These are phyloP conservation scores for Coccomyxa subellipsoidea DNA, from an alignment of 163 green algal genomes.

Conservation along the genomic window DNA sequence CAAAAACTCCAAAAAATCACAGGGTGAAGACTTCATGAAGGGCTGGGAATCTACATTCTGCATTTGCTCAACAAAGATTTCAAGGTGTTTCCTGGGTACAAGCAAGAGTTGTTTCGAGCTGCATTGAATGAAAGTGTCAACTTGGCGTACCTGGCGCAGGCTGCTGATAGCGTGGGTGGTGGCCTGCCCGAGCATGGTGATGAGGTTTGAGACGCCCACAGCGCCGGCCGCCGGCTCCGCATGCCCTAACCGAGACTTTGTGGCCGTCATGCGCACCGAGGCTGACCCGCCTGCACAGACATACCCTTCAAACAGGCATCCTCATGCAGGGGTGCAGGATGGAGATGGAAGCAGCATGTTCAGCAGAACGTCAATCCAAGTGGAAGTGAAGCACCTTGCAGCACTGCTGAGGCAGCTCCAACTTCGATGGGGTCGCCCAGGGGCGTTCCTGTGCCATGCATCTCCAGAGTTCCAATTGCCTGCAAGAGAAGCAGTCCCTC, in stretches of 20 bases:
- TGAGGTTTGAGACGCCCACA: constrained; percentile 23
- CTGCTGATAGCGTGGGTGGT: constrained; percentile 26
- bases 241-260: constrained; percentile 77
- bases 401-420: constrained; percentile 47
- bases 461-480: constrained; percentile 49
- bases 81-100: too few species aligned
- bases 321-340: too few species aligned
- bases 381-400: too few species aligned
- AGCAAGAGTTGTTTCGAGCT: too few species aligned
- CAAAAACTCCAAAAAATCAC: too few species aligned
- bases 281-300: neutral
- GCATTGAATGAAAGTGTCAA: too few species aligned
- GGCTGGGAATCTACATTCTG: too few species aligned
- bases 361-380: too few species aligned
- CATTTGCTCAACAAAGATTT: too few species aligned
- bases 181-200: neutral
- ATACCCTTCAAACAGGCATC: too few species aligned
- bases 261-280: constrained; percentile 31
- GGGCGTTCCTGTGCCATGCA: constrained; percentile 81
- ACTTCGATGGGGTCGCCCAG: constrained; percentile 84
- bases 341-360: too few species aligned
- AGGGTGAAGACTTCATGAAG: too few species aligned
- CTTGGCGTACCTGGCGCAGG: constrained; percentile 33
- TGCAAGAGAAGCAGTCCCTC: neutral
- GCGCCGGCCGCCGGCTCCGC: constrained; percentile 72